phyloP scores from a whole-genome alignment of 164 flowering plant species.

The Kingdonia uniflora region DNA sequence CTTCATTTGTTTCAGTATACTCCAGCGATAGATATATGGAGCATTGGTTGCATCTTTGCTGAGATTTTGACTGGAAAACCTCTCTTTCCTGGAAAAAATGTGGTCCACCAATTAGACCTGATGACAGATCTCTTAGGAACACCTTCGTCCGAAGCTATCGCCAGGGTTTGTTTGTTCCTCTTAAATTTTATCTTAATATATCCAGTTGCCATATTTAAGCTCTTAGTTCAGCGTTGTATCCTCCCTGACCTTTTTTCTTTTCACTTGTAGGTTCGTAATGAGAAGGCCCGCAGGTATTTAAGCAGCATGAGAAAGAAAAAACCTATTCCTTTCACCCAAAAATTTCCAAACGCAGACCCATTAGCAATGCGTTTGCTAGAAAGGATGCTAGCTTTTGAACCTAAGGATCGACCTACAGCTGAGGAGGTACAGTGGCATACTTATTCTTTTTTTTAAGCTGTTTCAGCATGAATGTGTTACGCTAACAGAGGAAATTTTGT shows the following conservation, averaged over 20 bases:
- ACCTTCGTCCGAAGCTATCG: constrained; percentile 83
- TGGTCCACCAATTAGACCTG: constrained; percentile 91
- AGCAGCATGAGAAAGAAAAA: constrained; percentile 91
- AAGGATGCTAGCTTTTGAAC: constrained; percentile 94
- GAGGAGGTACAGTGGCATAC: constrained; percentile 59
- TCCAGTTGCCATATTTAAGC: not conserved
- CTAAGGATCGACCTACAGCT: constrained; percentile 87
- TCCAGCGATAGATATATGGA: constrained; percentile 98
- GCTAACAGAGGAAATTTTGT: constrained; percentile 20
- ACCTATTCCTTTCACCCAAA: constrained; percentile 75
- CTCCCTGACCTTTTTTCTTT: not conserved
- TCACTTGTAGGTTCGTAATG: constrained; percentile 72
- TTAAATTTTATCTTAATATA: not conserved
- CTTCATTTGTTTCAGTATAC: constrained; percentile 60
- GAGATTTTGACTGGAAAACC: constrained; percentile 96
- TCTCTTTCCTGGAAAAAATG: constrained; percentile 96
- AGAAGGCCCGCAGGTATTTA: constrained; percentile 90
- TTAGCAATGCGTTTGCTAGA: constrained; percentile 84
- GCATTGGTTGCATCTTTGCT: constrained; percentile 97
- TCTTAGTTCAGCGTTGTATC: no score
- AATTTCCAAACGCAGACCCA: constrained; percentile 92
- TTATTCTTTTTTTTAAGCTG: not conserved
- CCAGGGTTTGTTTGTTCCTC: constrained; percentile 47
- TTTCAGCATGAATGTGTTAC: constrained; percentile 1
- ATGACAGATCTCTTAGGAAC: constrained; percentile 94